Base-by-base conservation (phyloP, 2,329 filamentous ascomycete genomes). In the Ophiognomonia clavigignenti-juglandacearum region DNA sequence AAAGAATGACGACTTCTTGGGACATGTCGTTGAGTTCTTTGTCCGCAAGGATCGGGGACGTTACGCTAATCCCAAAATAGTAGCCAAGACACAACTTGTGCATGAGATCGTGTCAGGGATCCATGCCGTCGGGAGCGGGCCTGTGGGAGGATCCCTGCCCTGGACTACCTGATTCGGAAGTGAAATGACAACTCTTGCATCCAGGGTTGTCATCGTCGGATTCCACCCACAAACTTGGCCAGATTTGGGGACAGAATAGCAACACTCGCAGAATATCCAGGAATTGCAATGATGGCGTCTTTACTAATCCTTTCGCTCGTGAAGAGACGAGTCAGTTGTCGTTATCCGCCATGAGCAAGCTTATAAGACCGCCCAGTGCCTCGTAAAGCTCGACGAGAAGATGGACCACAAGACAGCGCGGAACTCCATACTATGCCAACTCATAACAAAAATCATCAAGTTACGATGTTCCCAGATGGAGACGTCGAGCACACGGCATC, bases 21-120 rank as follows among this genome's bases (percentile, higher is more conserved):
- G 14, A 38, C 36, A 26, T 24, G n/a, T 14, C 22, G 23, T 23
- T 19, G 13, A 14, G 11, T 14, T 41, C 29, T 47, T 48, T 51
- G 45, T 51, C 36, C 44, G 39, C 37, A 29, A 7, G 24, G 4
- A 16, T 39, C 38, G 10, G 13, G n/a, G 20, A 39, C 6, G 18
- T 24, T 13, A 10, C 5, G 8, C 42, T 43, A 52, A 48, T 45
- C 54, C 49, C 31, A 47, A 51, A 48, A 24, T 41, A 52, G 57
- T 35, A 52, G 54, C 54, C 54, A 58, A 61, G 55, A 56, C 27
- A 47, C 57, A 60, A 34, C 27, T 41, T 43, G 44, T 54, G 56
- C 57, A 58, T 53, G n/a, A 40, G 47, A 23, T 22, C 35, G 27
- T 24, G 38, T n/a, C 23, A 7, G n/a, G 14, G 42, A 35, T 32